Conservation (phyloP, 2,329 filamentous ascomycete genomes). For the Cladosporium phlei region DNA sequence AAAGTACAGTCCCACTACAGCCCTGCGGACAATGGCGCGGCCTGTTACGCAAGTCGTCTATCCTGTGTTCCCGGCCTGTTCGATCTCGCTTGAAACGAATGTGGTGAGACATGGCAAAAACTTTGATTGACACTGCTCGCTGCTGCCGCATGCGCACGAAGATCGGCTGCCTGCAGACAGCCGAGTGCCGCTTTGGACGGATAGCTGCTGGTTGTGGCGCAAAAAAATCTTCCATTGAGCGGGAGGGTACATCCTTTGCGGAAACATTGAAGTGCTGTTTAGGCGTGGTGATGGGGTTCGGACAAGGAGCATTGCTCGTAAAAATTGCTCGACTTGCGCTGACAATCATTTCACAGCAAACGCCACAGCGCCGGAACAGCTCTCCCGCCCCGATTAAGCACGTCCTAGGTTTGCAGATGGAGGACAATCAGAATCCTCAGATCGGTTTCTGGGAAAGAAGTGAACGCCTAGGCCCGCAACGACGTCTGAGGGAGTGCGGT, state of each 20-base stretch:
- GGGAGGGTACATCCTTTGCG: too few relatives aligned
- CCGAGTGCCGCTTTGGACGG: conserved; percentile 2
- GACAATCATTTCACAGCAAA: conserved; percentile 4
- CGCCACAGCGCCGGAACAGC: neutral
- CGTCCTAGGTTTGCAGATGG: neutral
- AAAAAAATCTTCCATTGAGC: neutral
- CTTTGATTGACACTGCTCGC: neutral
- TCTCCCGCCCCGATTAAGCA: neutral
- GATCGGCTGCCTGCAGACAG: conserved; percentile 6
- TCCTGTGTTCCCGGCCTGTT: neutral
- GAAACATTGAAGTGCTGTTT: too few relatives aligned
- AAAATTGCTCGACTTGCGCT: neutral
- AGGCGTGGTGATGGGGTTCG: too few relatives aligned
- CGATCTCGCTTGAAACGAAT: conserved; percentile 7
- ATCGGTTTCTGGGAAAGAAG: neutral
- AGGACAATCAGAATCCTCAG: neutral
- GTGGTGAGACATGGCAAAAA: conserved; percentile 5
- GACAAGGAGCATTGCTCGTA: too few relatives aligned
- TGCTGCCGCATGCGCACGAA: conserved; percentile 1
- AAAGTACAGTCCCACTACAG: neutral
- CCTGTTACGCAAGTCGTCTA: neutral
- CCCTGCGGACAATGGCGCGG: conserved; percentile 6
- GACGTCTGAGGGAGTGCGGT: conserved; percentile 7
- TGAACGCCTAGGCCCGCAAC: conserved; percentile 2
- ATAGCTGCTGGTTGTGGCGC: conserved; percentile 10